Evolutionary conservation across 1,284 basidiomycete species (phyloP).

Genomic region (Cryptococcus sp.): DNA sequence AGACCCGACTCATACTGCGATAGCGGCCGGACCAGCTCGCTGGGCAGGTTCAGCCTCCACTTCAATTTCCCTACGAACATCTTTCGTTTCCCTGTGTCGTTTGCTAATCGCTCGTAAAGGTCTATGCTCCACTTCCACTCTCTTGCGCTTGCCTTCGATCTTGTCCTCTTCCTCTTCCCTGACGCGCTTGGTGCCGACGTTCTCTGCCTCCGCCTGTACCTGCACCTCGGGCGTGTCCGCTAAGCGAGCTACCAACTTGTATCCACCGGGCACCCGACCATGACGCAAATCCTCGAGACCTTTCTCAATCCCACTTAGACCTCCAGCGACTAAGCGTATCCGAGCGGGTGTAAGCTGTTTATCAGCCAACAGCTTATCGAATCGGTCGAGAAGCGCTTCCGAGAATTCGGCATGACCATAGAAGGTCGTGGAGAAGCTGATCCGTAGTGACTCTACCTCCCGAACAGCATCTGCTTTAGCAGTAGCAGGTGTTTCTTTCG

Average conservation of each 20-base stretch:
- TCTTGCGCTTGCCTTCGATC: too few relatives aligned
- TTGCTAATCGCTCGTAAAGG: not conserved
- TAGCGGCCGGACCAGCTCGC: too few relatives aligned
- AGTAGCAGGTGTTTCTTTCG: slow-evolving; percentile 17
- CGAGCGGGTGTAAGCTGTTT: slow-evolving; percentile 39
- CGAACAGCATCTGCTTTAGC: slow-evolving; percentile 36
- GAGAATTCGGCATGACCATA: slow-evolving; percentile 38
- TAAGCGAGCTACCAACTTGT: slow-evolving; percentile 27
- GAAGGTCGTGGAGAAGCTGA: slow-evolving; percentile 29
- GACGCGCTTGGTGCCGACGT: not conserved
- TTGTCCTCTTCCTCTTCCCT: not conserved
- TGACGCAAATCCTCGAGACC: slow-evolving; percentile 26
- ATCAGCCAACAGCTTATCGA: slow-evolving; percentile 36
- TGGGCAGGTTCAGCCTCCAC: too few relatives aligned
- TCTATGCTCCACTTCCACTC: too few relatives aligned
- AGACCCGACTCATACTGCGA: too few relatives aligned
- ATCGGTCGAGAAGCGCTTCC: slow-evolving; percentile 30
- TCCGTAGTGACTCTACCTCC: slow-evolving; percentile 21
- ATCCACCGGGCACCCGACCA: slow-evolving; percentile 37
- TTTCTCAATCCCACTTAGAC: slow-evolving; percentile 32
- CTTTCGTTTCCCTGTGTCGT: too few relatives aligned
- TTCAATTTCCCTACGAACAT: too few relatives aligned
- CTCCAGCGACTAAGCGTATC: slow-evolving; percentile 38
- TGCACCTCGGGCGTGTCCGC: slow-evolving; percentile 14
- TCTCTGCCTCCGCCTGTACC: too few relatives aligned